phyloP scores from a whole-genome alignment of 108 stramenopile species.

The Fragilariopsis cylindrus region DNA sequence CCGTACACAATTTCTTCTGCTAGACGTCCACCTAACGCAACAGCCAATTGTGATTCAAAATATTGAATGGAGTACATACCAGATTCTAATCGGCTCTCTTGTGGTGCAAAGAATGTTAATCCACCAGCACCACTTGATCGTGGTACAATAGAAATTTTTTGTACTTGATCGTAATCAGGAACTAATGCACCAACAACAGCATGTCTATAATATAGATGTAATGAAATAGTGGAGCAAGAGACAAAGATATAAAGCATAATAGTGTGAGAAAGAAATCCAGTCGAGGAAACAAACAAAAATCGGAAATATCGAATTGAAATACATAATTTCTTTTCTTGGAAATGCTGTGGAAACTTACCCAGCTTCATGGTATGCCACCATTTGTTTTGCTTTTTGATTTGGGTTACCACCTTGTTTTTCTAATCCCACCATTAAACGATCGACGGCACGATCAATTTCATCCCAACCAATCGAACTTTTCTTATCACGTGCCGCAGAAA shows the following conservation, averaged over 20 bases:
- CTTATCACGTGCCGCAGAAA: conserved; percentile 75
- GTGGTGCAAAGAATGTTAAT: conserved; percentile 93
- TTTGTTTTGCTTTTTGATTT: conserved; percentile 60
- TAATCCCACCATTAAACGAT: conserved; percentile 95
- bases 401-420: conserved; percentile 92
- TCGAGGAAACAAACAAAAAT: no score
- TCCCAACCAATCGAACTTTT: conserved; percentile 89
- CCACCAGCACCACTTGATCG: conserved; percentile 92
- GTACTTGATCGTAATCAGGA: conserved; percentile 92
- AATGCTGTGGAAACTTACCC: not conserved
- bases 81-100: conserved; percentile 89
- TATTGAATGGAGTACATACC: conserved; percentile 93
- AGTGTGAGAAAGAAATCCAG: conserved; percentile 2
- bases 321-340: no score
- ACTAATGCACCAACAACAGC: conserved; percentile 91
- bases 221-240: not conserved
- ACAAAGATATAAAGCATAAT: not conserved
- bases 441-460: conserved; percentile 95
- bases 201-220: conserved; percentile 57
- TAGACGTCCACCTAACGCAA: conserved; percentile 95
- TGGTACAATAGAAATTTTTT: conserved; percentile 97
- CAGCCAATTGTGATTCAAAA: conserved; percentile 91
- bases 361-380: conserved; percentile 96
- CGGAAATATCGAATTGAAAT: no score
- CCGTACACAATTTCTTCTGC: conserved; percentile 98